phyloP scores from a whole-genome alignment of 2,329 filamentous ascomycete genomes.

The Cytospora mali region DNA sequence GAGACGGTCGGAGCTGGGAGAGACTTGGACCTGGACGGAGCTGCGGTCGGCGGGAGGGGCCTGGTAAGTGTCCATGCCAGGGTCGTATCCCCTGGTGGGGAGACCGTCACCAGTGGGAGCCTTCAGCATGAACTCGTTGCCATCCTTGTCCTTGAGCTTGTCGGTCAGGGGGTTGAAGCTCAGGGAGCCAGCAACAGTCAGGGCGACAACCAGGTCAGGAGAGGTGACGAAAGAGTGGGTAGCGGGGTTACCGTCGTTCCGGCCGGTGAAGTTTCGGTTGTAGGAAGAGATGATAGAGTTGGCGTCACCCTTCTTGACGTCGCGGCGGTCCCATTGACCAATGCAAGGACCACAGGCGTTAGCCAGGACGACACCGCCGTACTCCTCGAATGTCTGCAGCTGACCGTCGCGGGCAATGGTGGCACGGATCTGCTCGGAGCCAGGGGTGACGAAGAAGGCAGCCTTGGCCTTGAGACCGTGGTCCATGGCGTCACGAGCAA shows the following conservation, averaged over 20 bases:
- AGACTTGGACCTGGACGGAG: slow-evolving; percentile 76
- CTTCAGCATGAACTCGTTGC: slow-evolving; percentile 91
- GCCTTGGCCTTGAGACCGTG: slow-evolving; percentile 94
- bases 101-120: slow-evolving; percentile 80
- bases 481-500: slow-evolving; percentile 85
- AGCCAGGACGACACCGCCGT: slow-evolving; percentile 90
- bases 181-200: slow-evolving; percentile 44
- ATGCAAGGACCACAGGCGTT: slow-evolving; percentile 95
- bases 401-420: slow-evolving; percentile 91
- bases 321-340: slow-evolving; percentile 91
- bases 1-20: slow-evolving; percentile 89
- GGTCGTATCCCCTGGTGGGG: slow-evolving; percentile 80
- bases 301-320: slow-evolving; percentile 91
- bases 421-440: slow-evolving; percentile 94
- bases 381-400: slow-evolving; percentile 92
- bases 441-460: slow-evolving; percentile 92
- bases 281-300: slow-evolving; percentile 99
- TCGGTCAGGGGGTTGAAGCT: slow-evolving; percentile 96
- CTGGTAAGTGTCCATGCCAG: slow-evolving; percentile 92
- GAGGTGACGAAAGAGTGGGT: slow-evolving; percentile 53
- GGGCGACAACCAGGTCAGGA: slow-evolving; percentile 48
- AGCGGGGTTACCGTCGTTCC: slow-evolving; percentile 66
- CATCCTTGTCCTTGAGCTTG: slow-evolving; percentile 89
- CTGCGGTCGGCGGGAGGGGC: slow-evolving; percentile 81
- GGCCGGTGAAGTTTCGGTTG: slow-evolving; percentile 99